Conservation (phyloP, 345 rosid species). For the Brassica rapa region DNA sequence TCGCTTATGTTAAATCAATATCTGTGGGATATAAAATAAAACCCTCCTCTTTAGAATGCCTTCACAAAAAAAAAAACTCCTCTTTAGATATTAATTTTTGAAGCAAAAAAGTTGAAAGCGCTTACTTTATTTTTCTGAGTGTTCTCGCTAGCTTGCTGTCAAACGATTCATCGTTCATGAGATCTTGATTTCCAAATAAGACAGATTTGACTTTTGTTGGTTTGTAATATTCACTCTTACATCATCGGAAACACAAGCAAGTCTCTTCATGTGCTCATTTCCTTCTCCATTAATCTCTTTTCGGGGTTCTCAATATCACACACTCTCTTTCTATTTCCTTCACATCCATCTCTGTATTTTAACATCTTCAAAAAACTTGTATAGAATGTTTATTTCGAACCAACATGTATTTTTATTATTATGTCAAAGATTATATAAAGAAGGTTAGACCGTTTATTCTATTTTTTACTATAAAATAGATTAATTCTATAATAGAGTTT, state of each 20-base stretch:
- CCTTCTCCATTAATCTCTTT: slow-evolving; percentile 39
- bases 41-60: no score
- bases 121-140: not conserved
- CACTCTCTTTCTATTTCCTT: slow-evolving; percentile 41
- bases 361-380: no score
- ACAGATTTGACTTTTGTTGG: slow-evolving; percentile 45
- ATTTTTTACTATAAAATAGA: no score
- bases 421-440: no score
- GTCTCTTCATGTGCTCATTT: slow-evolving; percentile 39
- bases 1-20: no score
- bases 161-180: not conserved
- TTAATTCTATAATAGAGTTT: no score
- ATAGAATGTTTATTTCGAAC: no score
- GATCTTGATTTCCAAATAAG: slow-evolving; percentile 31
- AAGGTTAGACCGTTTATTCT: no score
- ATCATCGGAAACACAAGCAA: slow-evolving; percentile 39
- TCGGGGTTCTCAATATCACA: slow-evolving; percentile 38
- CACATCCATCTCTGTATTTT: slow-evolving; percentile 19
- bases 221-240: slow-evolving; percentile 38
- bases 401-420: no score
- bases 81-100: not conserved
- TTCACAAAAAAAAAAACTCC: no score
- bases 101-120: not conserved
- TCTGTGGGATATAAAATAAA: no score
- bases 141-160: slow-evolving; percentile 10